Conservation (phyloP, 1,284 basidiomycete genomes). For the Chalciporus piperatoides region DNA sequence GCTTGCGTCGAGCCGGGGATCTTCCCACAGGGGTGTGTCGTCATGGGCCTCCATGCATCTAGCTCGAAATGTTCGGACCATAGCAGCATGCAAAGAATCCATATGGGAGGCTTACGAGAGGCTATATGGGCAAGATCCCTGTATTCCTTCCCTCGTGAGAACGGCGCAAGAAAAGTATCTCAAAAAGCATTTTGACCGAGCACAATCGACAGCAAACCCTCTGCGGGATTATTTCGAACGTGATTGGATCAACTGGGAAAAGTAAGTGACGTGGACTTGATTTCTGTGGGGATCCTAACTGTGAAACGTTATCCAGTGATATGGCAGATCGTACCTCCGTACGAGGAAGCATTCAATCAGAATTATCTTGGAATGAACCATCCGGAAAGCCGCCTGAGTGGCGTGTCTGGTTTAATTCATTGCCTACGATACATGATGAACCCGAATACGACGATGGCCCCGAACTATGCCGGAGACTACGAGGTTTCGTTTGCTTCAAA, state of each 20-base stretch:
- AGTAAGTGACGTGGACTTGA: slow-evolving; percentile 39
- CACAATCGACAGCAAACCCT: slow-evolving; percentile 32
- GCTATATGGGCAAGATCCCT: slow-evolving; percentile 41
- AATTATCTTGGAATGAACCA: slow-evolving; percentile 53
- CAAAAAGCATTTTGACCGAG: slow-evolving; percentile 28
- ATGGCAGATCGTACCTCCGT: slow-evolving; percentile 71
- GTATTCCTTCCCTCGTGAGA: slow-evolving; percentile 33
- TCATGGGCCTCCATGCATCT: slow-evolving; percentile 60
- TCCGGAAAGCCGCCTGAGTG: slow-evolving; percentile 47
- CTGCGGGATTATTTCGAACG: slow-evolving; percentile 59
- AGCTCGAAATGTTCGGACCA: slow-evolving; percentile 49
- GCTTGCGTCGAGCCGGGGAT: slow-evolving; percentile 11
- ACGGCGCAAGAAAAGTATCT: slow-evolving; percentile 30
- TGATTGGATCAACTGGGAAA: slow-evolving; percentile 67
- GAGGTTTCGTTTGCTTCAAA: slow-evolving; percentile 43
- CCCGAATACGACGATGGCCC: slow-evolving; percentile 21
- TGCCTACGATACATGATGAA: slow-evolving; percentile 23
- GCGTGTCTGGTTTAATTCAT: slow-evolving; percentile 47
- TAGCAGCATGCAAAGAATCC: slow-evolving; percentile 63
- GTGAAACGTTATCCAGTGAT: slow-evolving; percentile 44
- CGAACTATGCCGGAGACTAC: slow-evolving; percentile 33
- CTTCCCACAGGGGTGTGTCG: slow-evolving; percentile 33
- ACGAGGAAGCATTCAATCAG: slow-evolving; percentile 44
- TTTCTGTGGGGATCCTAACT: slow-evolving; percentile 3
- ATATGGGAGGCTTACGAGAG: slow-evolving; percentile 60